Conservation (phyloP, 2,329 filamentous ascomycete genomes). For the Cordyceps cateniannulata region DNA sequence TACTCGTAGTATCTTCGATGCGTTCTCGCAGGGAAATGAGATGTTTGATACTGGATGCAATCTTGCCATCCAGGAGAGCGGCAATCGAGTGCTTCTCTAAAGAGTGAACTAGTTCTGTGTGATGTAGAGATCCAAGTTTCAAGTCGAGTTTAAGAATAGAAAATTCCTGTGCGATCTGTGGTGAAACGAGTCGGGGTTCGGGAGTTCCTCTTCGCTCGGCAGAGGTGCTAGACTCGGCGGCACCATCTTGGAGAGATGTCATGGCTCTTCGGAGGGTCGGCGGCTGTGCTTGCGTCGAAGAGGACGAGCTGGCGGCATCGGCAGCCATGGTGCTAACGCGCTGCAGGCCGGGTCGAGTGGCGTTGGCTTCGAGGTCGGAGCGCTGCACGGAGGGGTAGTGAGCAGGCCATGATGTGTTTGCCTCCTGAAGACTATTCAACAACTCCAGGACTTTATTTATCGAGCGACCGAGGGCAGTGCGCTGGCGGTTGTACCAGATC, state of each 20-base stretch:
- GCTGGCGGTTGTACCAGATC: constrained; percentile 90
- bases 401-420: constrained; percentile 88
- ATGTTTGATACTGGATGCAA: constrained; percentile 88
- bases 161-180: constrained; percentile 92
- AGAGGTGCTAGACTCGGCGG: constrained; percentile 66
- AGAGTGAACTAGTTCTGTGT: constrained; percentile 88
- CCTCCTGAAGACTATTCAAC: constrained; percentile 75
- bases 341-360: constrained; percentile 46
- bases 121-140: constrained; percentile 79
- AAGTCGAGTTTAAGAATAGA: constrained; percentile 92
- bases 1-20: constrained; percentile 96
- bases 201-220: constrained; percentile 54
- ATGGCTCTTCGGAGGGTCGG: constrained; percentile 58
- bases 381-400: constrained; percentile 84
- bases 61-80: constrained; percentile 85
- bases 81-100: constrained; percentile 89
- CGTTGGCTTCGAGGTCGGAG: constrained; percentile 50
- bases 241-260: constrained; percentile 54
- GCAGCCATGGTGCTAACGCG: constrained; percentile 7
- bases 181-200: constrained; percentile 80
- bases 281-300: constrained; percentile 36
- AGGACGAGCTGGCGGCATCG: constrained; percentile 42
- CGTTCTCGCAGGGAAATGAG: constrained; percentile 79
- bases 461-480: constrained; percentile 75
- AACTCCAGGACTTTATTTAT: constrained; percentile 84